Percentiles rank a stretch among this genome's conserved stretches.
Evolutionary conservation across 371 early-diverging fungal genomes (phyloP).

Genomic region (Basidiobolus meristosporus): DNA sequence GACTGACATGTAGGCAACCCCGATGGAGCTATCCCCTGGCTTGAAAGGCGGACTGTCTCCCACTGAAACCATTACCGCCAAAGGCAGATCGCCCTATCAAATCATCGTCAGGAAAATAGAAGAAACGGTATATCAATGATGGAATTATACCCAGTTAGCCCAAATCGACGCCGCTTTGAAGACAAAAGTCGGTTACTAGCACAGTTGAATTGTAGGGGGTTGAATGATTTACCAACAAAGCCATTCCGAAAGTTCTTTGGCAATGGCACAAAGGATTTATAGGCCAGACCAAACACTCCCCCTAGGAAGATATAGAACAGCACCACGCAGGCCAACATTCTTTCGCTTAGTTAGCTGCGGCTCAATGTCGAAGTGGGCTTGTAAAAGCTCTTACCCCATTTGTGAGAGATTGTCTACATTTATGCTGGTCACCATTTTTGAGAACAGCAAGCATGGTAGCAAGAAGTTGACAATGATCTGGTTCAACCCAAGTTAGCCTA

Average conservation of each 20-base stretch:
- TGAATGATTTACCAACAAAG: neutral
- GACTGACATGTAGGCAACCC: slow-evolving; percentile 12
- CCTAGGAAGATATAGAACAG: neutral
- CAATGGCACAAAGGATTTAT: neutral
- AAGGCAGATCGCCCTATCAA: slow-evolving; percentile 13
- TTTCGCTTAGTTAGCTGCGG: neutral
- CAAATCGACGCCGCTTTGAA: neutral
- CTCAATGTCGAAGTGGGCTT: neutral
- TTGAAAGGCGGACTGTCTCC: slow-evolving; percentile 12
- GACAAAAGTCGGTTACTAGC: neutral
- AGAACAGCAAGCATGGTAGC: neutral
- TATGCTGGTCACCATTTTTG: neutral
- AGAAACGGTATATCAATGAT: neutral
- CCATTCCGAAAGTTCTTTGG: neutral
- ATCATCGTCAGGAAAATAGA: neutral
- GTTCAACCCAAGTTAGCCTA: neutral
- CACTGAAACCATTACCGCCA: slow-evolving; percentile 13
- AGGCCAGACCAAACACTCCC: neutral
- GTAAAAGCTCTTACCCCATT: neutral
- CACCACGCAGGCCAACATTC: neutral
- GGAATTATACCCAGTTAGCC: neutral
- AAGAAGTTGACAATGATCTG: neutral
- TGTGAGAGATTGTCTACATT: neutral
- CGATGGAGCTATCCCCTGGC: slow-evolving; percentile 11
- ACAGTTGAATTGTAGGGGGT: neutral